Evolutionary conservation across 495 filamentous ascomycete genomes (phyloP), one percentile per base, ranked within the genome.

Genomic region (Penicillium robsamsonii): DNA sequence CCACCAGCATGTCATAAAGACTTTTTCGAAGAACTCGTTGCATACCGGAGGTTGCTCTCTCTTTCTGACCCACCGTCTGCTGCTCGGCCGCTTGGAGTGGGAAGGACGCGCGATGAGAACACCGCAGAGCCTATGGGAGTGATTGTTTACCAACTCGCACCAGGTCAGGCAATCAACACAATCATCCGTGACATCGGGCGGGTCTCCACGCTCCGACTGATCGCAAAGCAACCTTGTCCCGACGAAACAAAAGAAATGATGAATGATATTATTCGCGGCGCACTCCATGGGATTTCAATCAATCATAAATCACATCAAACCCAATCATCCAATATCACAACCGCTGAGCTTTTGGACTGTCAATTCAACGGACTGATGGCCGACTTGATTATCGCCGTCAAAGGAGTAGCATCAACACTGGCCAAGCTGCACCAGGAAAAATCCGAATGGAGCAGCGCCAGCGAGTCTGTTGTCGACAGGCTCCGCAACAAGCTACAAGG

Each of bases 101-200:
- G 43, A 24, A 46, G 43, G 4, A 46, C 24, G 24, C 43, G 43
- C 43, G 24, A 46, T 46, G 43, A 46, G 1, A 46, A 27, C 43
- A 46, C 22, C 7, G 43, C 22, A 46, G 43, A 46, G 20, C 43
- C 7, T 25, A 46, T 46, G 24, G 43, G 43, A 17, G 43, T 46
- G 43, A 46, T 46, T 46, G 43, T 46, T 24, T 46, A 46, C 24
- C 43, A 46, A 13, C 43, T 46, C 24, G 43, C 43, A 27, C 24
- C 22, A 10, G 43, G 43, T 27, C 29, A 27, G 8, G 43, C 43
- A 46, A 46, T 46, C 43, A 46, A 46, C 24, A 46, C 43, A 46
- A 46, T 46, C 2, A 46, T 46, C 15, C 43, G 43, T 27, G 43
- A 46, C 8, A 46, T 46, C 17, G 43, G 43, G 17, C 43, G 43